Percentiles rank a stretch among this genome's conserved stretches.
These are phyloP conservation scores for Leucogyrophana mollusca DNA, from an alignment of 768 basidiomycete genomes.

Conservation along the genomic window DNA sequence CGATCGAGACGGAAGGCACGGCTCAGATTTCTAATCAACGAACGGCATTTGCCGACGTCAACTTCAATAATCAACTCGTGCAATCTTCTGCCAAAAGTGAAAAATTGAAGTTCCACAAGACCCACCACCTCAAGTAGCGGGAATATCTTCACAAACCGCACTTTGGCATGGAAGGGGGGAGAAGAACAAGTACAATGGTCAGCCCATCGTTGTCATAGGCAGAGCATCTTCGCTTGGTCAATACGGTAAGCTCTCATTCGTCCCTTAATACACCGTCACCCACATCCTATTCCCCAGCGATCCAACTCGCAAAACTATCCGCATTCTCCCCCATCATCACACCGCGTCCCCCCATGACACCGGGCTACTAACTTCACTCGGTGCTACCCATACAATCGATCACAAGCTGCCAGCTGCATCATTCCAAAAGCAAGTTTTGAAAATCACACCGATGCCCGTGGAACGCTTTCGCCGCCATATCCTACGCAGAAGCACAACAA, in stretches of 20 bases:
- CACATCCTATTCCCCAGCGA: conserved; percentile 12
- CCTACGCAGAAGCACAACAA: conserved; percentile 30
- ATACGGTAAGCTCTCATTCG: conserved; percentile 23
- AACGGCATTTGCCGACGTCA: no score
- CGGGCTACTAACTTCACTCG: conserved; percentile 30
- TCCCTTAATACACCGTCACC: neutral
- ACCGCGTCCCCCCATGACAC: conserved; percentile 37
- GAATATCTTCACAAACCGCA: conserved; percentile 29
- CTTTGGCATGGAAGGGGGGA: conserved; percentile 33
- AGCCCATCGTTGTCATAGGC: conserved; percentile 35
- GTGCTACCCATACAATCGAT: conserved; percentile 38
- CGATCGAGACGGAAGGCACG: no score
- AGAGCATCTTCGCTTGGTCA: conserved; percentile 39
- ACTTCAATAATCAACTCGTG: no score
- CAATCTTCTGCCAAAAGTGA: no score
- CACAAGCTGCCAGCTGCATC: conserved; percentile 16
- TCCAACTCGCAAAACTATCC: conserved; percentile 35
- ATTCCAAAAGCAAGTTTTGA: neutral
- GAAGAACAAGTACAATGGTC: conserved; percentile 26
- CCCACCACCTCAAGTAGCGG: conserved; percentile 28
- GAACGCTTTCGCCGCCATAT: conserved; percentile 25
- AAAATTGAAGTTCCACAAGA: no score
- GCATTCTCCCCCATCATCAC: conserved; percentile 38
- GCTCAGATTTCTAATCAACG: no score
- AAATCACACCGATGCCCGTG: conserved; percentile 6